Evolutionary conservation across 176 grass and related monocot genomes (phyloP).

Genomic region (Alopecurus myosuroides): DNA sequence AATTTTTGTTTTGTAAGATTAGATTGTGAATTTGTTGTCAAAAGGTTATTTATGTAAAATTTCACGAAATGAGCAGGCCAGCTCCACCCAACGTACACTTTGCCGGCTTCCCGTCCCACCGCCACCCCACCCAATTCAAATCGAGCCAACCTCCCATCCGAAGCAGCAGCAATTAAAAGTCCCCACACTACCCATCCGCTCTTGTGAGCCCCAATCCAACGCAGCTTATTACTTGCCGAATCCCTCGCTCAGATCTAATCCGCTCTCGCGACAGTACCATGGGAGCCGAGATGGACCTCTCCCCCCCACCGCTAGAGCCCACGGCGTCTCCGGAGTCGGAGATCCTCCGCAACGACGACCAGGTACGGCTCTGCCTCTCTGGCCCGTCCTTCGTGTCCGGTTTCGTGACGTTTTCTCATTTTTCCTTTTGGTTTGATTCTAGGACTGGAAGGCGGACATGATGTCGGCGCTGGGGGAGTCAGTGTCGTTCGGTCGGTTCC

Average conservation of each 20-base stretch:
- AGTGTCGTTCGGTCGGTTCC: conserved; percentile 70
- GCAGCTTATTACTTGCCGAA: background rate
- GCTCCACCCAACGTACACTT: background rate
- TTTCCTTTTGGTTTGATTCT: background rate
- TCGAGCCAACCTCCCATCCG: background rate
- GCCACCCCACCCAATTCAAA: background rate
- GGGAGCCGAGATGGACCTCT: conserved; percentile 16
- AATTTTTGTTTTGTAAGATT: no score
- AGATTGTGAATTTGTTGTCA: no score
- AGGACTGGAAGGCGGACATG: conserved; percentile 42
- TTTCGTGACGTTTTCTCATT: background rate
- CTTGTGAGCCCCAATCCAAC: conserved; percentile 5
- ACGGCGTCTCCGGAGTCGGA: conserved; percentile 11
- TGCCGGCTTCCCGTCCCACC: background rate
- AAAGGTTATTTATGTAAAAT: no score
- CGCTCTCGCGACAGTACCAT: background rate
- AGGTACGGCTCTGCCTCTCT: background rate
- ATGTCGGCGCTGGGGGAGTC: conserved; percentile 72
- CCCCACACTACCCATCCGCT: background rate
- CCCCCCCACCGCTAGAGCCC: conserved; percentile 10
- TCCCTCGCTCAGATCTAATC: background rate
- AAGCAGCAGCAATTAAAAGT: background rate
- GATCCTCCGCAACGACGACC: background rate
- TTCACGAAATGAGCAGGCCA: no score
- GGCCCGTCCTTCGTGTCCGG: no score